Conservation (phyloP, 73 alveolate species). For the Symbiodinium pilosum region DNA sequence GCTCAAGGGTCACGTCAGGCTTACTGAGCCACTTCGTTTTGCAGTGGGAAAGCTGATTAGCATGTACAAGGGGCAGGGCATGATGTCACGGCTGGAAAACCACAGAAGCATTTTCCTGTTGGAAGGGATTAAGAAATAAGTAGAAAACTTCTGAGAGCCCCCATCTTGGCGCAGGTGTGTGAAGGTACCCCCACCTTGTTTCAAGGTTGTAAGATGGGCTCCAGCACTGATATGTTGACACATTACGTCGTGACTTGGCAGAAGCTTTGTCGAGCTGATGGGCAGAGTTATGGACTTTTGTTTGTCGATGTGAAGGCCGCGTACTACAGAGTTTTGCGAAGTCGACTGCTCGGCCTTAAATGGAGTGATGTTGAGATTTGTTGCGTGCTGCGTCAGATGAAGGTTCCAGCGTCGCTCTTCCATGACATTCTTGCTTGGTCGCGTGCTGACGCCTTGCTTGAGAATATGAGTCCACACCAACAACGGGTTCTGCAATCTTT, state of each 20-base stretch:
- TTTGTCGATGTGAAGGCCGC: not conserved
- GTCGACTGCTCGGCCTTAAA: not conserved
- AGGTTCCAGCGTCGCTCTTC: not conserved
- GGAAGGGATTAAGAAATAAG: not conserved
- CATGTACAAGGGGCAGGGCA: not conserved
- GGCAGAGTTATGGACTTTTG: not conserved
- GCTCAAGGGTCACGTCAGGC: not conserved
- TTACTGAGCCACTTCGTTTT: not conserved
- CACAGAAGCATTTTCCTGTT: not conserved
- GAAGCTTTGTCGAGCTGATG: not conserved
- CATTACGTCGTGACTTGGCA: not conserved
- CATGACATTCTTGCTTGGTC: not conserved
- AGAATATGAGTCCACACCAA: not conserved
- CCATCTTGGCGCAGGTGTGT: not conserved
- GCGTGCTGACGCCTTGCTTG: not conserved
- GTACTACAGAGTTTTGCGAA: not conserved
- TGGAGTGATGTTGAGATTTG: not conserved
- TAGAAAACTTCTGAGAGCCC: not conserved
- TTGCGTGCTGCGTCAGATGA: not conserved
- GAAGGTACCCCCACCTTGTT: not conserved
- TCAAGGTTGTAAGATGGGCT: not conserved
- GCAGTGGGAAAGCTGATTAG: not conserved
- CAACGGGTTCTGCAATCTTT: not conserved
- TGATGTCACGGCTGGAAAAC: not conserved
- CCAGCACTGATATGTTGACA: not conserved